Evolutionary conservation across 2,329 filamentous ascomycete genomes (phyloP), one percentile per base, ranked within the genome.

Genomic region (Emericellopsis cladophorae): DNA sequence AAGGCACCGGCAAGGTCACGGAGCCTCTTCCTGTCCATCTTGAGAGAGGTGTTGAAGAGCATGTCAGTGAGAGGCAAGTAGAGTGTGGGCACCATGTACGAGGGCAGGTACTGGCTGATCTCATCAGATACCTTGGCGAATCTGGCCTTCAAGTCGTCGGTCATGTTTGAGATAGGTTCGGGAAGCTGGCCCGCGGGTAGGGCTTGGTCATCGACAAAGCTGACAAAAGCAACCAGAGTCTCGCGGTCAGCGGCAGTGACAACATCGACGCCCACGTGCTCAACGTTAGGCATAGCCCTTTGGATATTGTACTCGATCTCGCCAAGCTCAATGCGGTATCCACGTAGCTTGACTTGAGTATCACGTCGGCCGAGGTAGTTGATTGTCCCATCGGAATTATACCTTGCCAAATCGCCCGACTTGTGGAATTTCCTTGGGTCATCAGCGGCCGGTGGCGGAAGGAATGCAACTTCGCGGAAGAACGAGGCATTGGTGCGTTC

Each of bases 281-380:
- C 15, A 22, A 37, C 40, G 5, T 15, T 16, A 32, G 22, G 26
- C 7, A 37, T 22, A 35, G n/a, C n/a, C 32, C n/a, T 34, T 14
- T 15, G 10, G 16, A 53, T 40, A 10, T 22, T 21, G n/a, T 15
- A 35, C 57, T 50, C 48, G 14, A 50, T 43, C 34, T 46, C 45
- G 9, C 36, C 41, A 22, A 74, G 61, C 56, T 74, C 79, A 45
- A 76, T 66, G 40, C 75, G 58, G 45, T 70, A 74, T 34, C 79
- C 80, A n/a, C 65, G 61, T 31, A 79, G 53, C 54, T 81, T 80
- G 41, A 76, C 66, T 53, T 74, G 75, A n/a, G 41, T 40, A 46
- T 74, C 71, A n/a, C 24, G 21, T 21, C 37, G 37, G 37, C 37
- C 37, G 18, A 29, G 22, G 16, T 29, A 39, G 8, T 26, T n/a